A percentile compares a stretch with the other conserved stretches of the same genome.
Conservation (phyloP, 768 basidiomycete species). For the Termitomyces heimii region DNA sequence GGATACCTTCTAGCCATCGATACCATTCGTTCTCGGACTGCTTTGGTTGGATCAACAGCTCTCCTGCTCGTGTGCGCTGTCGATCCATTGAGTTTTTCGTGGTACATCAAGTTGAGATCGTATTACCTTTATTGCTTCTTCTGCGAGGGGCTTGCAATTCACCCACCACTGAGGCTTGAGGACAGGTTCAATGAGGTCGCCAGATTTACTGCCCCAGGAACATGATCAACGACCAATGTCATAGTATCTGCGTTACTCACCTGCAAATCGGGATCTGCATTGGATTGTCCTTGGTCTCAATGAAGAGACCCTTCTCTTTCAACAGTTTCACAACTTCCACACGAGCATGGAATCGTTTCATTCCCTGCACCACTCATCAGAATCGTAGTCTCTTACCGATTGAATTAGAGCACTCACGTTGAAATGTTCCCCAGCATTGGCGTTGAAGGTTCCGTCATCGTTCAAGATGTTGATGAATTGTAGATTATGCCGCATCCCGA, state of each 20-base stretch:
- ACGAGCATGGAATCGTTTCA: constrained; percentile 95
- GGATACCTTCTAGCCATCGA: constrained; percentile 90
- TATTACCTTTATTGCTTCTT: constrained; percentile 77
- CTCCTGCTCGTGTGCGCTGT: constrained; percentile 85
- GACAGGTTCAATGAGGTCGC: constrained; percentile 91
- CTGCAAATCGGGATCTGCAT: constrained; percentile 96
- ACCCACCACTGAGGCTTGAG: constrained; percentile 99
- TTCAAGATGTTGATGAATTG: constrained; percentile 94
- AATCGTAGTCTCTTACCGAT: background rate
- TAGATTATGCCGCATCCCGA: constrained; percentile 80
- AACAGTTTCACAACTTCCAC: constrained; percentile 77
- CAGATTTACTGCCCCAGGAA: constrained; percentile 69
- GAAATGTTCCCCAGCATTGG: constrained; percentile 77
- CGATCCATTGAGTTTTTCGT: background rate
- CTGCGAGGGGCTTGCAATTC: constrained; percentile 83
- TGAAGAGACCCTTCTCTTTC: constrained; percentile 77
- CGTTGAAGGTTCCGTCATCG: constrained; percentile 94
- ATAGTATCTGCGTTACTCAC: constrained; percentile 28
- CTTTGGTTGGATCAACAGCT: constrained; percentile 78
- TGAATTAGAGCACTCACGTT: constrained; percentile 34
- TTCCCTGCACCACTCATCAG: constrained; percentile 48
- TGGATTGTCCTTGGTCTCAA: constrained; percentile 93
- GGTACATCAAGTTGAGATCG: background rate
- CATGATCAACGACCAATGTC: background rate
- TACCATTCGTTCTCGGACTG: constrained; percentile 93